Evolutionary conservation across 495 filamentous ascomycete genomes (phyloP).

Genomic region (Hypoxylon fuscum): DNA sequence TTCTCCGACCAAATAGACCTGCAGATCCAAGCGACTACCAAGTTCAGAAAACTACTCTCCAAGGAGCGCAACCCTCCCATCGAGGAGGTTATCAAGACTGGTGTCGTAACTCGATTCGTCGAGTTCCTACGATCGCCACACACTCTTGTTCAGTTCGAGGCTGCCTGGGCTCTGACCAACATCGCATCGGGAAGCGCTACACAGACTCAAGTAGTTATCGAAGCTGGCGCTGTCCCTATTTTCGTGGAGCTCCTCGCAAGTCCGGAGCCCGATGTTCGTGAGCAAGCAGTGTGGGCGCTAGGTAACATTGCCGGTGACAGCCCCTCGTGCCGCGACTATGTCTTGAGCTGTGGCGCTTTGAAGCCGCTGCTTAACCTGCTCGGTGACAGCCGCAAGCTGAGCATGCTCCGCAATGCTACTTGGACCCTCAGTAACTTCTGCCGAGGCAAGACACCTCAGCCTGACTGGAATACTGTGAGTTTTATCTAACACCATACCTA

Average conservation of each 20-base stretch:
- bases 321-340: conserved; percentile 95
- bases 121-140: conserved; percentile 98
- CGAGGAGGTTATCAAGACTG: conserved; percentile 98
- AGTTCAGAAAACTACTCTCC: conserved; percentile 96
- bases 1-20: conserved; percentile 98
- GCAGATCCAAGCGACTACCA: conserved; percentile 98
- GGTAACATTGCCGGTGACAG: conserved; percentile 99
- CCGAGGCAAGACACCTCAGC: conserved; percentile 98
- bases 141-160: conserved; percentile 98
- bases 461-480: conserved; percentile 94
- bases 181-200: conserved; percentile 97
- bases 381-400: conserved; percentile 97
- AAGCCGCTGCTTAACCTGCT: conserved; percentile 87
- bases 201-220: conserved; percentile 98
- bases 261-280: conserved; percentile 96
- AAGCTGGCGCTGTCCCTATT: conserved; percentile 97
- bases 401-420: conserved; percentile 98
- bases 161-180: conserved; percentile 99
- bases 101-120: conserved; percentile 96
- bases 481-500: conserved; percentile 5
- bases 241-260: conserved; percentile 95
- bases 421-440: conserved; percentile 99
- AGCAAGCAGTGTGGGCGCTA: conserved; percentile 98
- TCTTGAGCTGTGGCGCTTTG: conserved; percentile 87
- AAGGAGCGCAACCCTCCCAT: conserved; percentile 99